phyloP scores from a whole-genome alignment of 2,329 filamentous ascomycete species.

The Ascochyta lentis region DNA sequence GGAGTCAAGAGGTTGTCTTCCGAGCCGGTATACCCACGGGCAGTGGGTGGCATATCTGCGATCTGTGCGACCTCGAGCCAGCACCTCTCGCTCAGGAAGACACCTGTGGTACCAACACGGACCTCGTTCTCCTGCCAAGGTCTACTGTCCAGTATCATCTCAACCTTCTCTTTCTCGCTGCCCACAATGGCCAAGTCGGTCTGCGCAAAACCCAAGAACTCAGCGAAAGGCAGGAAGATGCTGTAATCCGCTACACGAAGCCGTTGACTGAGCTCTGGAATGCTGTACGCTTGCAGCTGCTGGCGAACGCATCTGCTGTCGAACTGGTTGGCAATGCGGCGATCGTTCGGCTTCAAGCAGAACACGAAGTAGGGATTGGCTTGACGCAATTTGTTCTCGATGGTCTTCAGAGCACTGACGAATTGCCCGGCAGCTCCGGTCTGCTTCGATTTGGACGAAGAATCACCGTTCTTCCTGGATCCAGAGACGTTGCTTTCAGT shows the following conservation, averaged over 20 bases:
- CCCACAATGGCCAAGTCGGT: conserved; percentile 85
- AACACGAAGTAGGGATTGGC: conserved; percentile 97
- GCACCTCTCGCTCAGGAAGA: conserved; percentile 94
- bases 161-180: conserved; percentile 88
- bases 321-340: conserved; percentile 96
- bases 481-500: conserved; percentile 50
- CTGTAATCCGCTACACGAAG: conserved; percentile 94
- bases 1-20: conserved; percentile 64
- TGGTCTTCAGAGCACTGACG: conserved; percentile 84
- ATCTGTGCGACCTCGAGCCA: conserved; percentile 90
- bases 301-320: conserved; percentile 97
- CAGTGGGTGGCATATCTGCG: conserved; percentile 61
- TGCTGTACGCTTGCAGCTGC: conserved; percentile 93
- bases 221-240: conserved; percentile 91
- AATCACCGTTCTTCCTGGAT: conserved; percentile 46
- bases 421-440: conserved; percentile 95
- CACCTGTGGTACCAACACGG: conserved; percentile 85
- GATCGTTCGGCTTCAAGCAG: conserved; percentile 95
- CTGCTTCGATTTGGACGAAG: conserved; percentile 63
- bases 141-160: conserved; percentile 89
- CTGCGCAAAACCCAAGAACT: conserved; percentile 90
- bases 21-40: conserved; percentile 30
- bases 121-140: conserved; percentile 94
- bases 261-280: conserved; percentile 94
- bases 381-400: conserved; percentile 84